These are phyloP conservation scores for Ganoderma lingzhi DNA, from an alignment of 1,284 basidiomycete genomes.

Conservation along the genomic window DNA sequence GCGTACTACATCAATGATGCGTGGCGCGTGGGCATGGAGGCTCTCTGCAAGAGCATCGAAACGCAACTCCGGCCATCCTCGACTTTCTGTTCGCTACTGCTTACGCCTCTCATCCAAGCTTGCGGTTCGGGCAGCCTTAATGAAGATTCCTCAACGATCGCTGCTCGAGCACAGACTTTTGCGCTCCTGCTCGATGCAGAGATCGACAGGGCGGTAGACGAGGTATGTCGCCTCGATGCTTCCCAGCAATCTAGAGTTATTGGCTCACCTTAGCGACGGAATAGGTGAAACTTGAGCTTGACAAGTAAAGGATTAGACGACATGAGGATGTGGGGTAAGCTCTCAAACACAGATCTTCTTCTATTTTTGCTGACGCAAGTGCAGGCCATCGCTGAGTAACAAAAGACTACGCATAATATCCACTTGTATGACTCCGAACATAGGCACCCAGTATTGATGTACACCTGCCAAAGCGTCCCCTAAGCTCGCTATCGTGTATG, in stretches of 20 bases:
- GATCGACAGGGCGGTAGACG: not conserved
- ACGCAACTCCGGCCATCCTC: not conserved
- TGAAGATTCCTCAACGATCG: not conserved
- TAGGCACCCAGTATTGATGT: too few species aligned
- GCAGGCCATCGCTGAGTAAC: too few species aligned
- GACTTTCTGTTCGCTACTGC: not conserved
- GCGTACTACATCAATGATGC: not conserved
- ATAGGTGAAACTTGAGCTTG: conserved; percentile 1
- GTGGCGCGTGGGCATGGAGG: not conserved
- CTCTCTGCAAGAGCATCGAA: not conserved
- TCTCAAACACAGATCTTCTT: too few species aligned
- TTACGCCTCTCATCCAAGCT: not conserved
- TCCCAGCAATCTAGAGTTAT: not conserved
- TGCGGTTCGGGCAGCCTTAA: not conserved
- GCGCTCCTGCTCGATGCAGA: not conserved
- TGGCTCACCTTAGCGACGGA: not conserved
- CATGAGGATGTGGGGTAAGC: not conserved
- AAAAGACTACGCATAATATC: too few species aligned
- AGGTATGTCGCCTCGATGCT: not conserved
- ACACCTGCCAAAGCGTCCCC: too few species aligned
- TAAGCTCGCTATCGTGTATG: too few species aligned
- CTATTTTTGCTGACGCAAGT: too few species aligned
- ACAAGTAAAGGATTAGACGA: not conserved
- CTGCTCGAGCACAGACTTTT: not conserved
- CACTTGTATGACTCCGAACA: too few species aligned